Evolutionary conservation across 2,329 filamentous ascomycete genomes (phyloP).

Genomic region (Aureobasidium uvarum): DNA sequence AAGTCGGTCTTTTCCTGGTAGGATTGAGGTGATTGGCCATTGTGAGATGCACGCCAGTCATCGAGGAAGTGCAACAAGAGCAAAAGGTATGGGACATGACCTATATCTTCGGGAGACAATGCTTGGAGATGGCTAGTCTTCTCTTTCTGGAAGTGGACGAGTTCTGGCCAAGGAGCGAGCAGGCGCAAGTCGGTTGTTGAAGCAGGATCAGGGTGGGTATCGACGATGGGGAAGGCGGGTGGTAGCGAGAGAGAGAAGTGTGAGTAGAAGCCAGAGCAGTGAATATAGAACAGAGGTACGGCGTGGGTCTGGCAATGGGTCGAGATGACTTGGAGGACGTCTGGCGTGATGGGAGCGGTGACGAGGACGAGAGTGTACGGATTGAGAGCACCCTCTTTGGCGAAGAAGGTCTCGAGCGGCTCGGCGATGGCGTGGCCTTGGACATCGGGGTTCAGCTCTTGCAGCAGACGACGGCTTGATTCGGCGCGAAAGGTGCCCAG

Average conservation of each 20-base stretch:
- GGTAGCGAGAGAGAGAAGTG: conserved; percentile 79
- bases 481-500: conserved; percentile 76
- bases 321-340: conserved; percentile 53
- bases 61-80: conserved; percentile 80
- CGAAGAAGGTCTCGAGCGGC: conserved; percentile 48
- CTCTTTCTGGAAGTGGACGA: conserved; percentile 63
- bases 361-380: conserved; percentile 62
- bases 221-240: conserved; percentile 83
- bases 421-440: conserved; percentile 66
- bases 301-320: conserved; percentile 54
- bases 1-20: conserved; percentile 89
- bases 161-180: conserved; percentile 80
- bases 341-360: conserved; percentile 57
- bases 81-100: conserved; percentile 84
- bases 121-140: conserved; percentile 57
- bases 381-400: conserved; percentile 42
- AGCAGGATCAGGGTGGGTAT: conserved; percentile 89
- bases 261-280: conserved; percentile 89
- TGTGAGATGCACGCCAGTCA: conserved; percentile 71
- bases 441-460: conserved; percentile 92
- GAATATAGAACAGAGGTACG: conserved; percentile 75
- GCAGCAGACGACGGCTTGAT: conserved; percentile 70
- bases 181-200: conserved; percentile 82
- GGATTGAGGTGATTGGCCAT: conserved; percentile 64
- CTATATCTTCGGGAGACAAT: conserved; percentile 50